Percentiles rank a stretch among this genome's conserved stretches.
These are phyloP conservation scores for Xerocomellus amylosporus DNA, from an alignment of 768 basidiomycete genomes.

Conservation along the genomic window DNA sequence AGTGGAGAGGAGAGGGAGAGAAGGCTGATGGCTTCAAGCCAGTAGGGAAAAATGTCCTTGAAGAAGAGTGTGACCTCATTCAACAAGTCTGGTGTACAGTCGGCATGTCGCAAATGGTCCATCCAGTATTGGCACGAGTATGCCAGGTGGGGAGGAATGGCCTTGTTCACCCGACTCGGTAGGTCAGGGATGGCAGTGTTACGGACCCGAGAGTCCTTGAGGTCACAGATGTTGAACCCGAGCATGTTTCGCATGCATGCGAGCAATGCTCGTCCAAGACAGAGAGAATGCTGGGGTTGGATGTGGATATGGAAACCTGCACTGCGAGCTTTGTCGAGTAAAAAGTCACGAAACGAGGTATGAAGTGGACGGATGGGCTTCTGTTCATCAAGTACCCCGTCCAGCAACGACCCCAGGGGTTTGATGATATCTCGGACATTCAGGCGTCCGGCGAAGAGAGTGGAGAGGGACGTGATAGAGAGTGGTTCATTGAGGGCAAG, in stretches of 20 bases:
- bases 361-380: constrained; percentile 1
- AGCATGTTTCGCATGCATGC: not conserved
- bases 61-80: not conserved
- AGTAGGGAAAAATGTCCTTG: not conserved
- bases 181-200: not conserved
- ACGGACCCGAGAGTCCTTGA: not conserved
- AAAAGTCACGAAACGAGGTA: not conserved
- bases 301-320: not conserved
- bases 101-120: not conserved
- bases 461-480: no score
- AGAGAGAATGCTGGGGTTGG: not conserved
- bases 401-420: not conserved
- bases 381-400: not conserved
- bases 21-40: constrained; percentile 28
- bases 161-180: not conserved
- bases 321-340: not conserved
- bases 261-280: not conserved
- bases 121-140: constrained; percentile 1
- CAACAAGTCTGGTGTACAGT: not conserved
- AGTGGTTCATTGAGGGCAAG: no score
- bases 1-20: not conserved
- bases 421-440: no score
- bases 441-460: no score
- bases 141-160: not conserved
- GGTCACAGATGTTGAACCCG: no score